A percentile compares a stretch with the other conserved stretches of the same genome.
Conservation (phyloP, 2,329 filamentous ascomycete genomes). For the Hypoxylon sp. region DNA sequence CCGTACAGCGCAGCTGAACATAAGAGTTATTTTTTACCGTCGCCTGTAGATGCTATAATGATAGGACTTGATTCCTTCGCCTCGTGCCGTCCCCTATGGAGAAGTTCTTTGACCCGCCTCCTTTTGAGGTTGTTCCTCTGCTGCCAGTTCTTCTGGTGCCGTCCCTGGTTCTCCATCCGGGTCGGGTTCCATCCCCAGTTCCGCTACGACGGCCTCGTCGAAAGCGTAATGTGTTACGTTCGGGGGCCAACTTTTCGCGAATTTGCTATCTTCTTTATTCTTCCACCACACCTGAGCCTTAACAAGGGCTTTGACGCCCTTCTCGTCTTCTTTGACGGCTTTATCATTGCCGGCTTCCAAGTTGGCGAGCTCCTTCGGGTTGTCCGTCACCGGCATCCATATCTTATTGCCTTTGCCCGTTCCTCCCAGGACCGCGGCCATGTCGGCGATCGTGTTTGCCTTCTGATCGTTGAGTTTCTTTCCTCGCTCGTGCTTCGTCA, state of each 20-base stretch:
- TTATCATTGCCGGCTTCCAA: slow-evolving; percentile 24
- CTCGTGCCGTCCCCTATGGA: slow-evolving; percentile 20
- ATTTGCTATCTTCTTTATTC: slow-evolving; percentile 61
- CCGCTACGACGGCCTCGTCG: slow-evolving; percentile 47
- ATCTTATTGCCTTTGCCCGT: slow-evolving; percentile 65
- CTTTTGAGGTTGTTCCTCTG: slow-evolving; percentile 31
- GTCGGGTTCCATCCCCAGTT: slow-evolving; percentile 8
- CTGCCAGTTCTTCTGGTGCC: slow-evolving; percentile 23
- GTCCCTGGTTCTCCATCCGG: slow-evolving; percentile 5
- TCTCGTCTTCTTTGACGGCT: slow-evolving; percentile 28
- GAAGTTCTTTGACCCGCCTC: slow-evolving; percentile 13
- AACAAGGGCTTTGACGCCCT: slow-evolving; percentile 49
- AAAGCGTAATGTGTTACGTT: slow-evolving; percentile 66
- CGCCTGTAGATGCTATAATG: slow-evolving; percentile 26
- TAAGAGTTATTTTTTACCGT: slow-evolving; percentile 29
- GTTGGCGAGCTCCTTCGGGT: slow-evolving; percentile 27
- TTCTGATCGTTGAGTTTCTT: slow-evolving; percentile 69
- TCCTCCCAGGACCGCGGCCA: slow-evolving; percentile 69
- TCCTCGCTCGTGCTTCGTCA: slow-evolving; percentile 60
- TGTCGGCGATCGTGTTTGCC: slow-evolving; percentile 72
- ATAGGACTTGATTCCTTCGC: slow-evolving; percentile 8
- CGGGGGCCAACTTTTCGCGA: slow-evolving; percentile 62
- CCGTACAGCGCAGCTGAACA: slow-evolving; percentile 29
- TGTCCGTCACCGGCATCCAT: slow-evolving; percentile 41
- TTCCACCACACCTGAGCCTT: slow-evolving; percentile 65